phyloP scores from a whole-genome alignment of 176 grass and related monocot genomes.

The Paspalum notatum region DNA sequence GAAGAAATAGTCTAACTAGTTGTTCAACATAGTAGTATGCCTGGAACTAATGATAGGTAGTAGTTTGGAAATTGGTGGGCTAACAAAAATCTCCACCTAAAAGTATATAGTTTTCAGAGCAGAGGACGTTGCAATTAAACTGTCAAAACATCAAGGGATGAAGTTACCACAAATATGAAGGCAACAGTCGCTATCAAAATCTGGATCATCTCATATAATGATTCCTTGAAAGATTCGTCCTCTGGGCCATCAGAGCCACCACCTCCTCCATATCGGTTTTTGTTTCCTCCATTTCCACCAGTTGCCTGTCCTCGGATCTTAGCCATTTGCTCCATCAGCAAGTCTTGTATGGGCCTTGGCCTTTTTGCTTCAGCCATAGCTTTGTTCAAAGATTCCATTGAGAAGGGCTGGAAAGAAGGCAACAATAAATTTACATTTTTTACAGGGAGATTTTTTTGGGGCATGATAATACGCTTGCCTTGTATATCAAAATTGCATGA shows the following conservation, averaged over 20 bases:
- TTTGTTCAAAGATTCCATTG: conserved; percentile 81
- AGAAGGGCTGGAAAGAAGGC: conserved; percentile 58
- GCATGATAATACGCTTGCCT: conserved; percentile 6
- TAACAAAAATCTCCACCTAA: conserved; percentile 4
- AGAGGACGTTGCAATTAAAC: conserved; percentile 7
- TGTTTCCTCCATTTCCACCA: conserved; percentile 61
- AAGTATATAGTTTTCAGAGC: conserved; percentile 18
- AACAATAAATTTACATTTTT: conserved; percentile 32
- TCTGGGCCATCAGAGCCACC: conserved; percentile 59
- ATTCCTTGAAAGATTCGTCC: conserved; percentile 65
- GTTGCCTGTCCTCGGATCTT: conserved; percentile 45
- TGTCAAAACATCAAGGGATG: conserved; percentile 27
- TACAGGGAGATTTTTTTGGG: background rate
- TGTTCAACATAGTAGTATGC: background rate
- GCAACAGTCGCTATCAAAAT: conserved; percentile 70
- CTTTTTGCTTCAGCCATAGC: conserved; percentile 63
- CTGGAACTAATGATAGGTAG: background rate
- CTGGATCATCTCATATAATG: conserved; percentile 77
- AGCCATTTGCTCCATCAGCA: conserved; percentile 56
- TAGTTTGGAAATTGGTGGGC: background rate
- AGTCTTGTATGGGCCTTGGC: conserved; percentile 55
- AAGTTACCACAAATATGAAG: conserved; percentile 79
- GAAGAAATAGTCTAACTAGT: background rate
- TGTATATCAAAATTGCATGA: background rate
- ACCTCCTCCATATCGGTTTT: conserved; percentile 49